Base-by-base conservation (phyloP, 148 eudicot species). In the Camellia granthamiana region DNA sequence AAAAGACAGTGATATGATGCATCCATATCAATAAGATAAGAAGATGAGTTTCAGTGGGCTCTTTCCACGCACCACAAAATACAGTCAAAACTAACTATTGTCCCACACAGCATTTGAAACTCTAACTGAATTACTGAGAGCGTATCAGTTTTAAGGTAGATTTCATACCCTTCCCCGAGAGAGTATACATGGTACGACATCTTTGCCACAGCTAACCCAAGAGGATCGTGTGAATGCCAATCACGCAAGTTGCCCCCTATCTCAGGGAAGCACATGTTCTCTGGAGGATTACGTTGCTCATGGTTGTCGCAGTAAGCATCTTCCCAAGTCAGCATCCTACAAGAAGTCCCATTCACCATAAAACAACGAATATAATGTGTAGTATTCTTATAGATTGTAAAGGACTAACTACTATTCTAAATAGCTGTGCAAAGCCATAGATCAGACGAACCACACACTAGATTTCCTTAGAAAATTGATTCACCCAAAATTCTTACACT, bases 141-240 rank as follows among this genome's bases (percentile, higher is more conserved):
- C 19, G 38, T 30, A 78, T 77, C 18, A 14, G 15, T 68, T 44
- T n/a, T 49, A 73, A 47, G 42, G 52, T 65, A 80, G 51, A 46
- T 65, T 38, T n/a, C 90, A 78, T 92, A 95, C 98, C 98, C 98
- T 88, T 95, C 98, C 49, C 98, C 98, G 58, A 92, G 88, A 77
- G 93, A 88, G 82, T 91, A 90, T 55, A 89, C 94, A 79, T 88
- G 92, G 81, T 85, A 89, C 58, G 97, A 91, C 97, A 95, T 93
- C 85, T 92, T 93, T 62, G 91, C 94, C 81, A 95, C 87, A 69
- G 91, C 97, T 87, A 91, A 81, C 64, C 89, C 90, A 82, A 95
- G 88, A 83, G 88, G 89, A 83, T 93, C 93, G 76, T 84, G 88
- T 64, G 90, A 84, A 78, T 82, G 82, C 62, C 83, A 86, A 81